A percentile compares a stretch with the other conserved stretches of the same genome.
phyloP scores from a whole-genome alignment of 1,284 basidiomycete species.

The Cystobasidiaceae sp. region DNA sequence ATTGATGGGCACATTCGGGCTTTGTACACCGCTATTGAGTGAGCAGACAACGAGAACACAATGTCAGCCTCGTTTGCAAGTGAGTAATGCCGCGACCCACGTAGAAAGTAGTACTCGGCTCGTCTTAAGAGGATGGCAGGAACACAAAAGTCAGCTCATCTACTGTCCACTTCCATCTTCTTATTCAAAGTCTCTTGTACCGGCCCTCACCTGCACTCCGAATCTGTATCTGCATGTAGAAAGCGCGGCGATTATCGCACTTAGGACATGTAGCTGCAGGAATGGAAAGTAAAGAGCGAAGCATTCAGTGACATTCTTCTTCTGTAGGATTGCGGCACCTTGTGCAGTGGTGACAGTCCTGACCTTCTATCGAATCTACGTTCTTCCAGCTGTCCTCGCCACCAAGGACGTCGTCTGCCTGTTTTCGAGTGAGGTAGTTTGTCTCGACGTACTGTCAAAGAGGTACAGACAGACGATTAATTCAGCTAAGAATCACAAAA shows the following conservation, averaged over 20 bases:
- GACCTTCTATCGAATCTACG: slow-evolving; percentile 61
- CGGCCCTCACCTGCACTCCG: slow-evolving; percentile 66
- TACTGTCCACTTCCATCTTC: too few species aligned
- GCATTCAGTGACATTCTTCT: too few species aligned
- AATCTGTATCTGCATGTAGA: slow-evolving; percentile 97
- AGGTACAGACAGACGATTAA: too few species aligned
- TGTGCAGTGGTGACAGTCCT: too few species aligned
- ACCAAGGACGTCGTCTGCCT: slow-evolving; percentile 88
- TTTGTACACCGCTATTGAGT: slow-evolving; percentile 40
- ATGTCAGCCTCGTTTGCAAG: too few species aligned
- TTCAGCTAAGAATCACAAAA: too few species aligned
- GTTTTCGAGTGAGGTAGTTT: slow-evolving; percentile 73
- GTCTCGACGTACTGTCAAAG: slow-evolving; percentile 77
- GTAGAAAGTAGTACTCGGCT: slow-evolving; percentile 91
- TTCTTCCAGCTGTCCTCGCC: slow-evolving; percentile 93
- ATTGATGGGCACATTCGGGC: slow-evolving; percentile 42
- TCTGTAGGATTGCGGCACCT: too few species aligned
- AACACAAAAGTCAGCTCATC: too few species aligned
- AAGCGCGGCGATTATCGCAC: slow-evolving; percentile 81
- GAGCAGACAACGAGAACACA: too few species aligned
- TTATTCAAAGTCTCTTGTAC: too few species aligned
- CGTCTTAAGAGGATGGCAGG: slow-evolving; percentile 53
- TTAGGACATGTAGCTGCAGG: slow-evolving; percentile 34
- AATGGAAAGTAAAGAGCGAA: too few species aligned
- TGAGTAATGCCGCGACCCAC: too few species aligned